Evolutionary conservation across 2,329 filamentous ascomycete genomes (phyloP), one percentile per base, ranked within the genome.

Genomic region (Alternaria brassicicola): DNA sequence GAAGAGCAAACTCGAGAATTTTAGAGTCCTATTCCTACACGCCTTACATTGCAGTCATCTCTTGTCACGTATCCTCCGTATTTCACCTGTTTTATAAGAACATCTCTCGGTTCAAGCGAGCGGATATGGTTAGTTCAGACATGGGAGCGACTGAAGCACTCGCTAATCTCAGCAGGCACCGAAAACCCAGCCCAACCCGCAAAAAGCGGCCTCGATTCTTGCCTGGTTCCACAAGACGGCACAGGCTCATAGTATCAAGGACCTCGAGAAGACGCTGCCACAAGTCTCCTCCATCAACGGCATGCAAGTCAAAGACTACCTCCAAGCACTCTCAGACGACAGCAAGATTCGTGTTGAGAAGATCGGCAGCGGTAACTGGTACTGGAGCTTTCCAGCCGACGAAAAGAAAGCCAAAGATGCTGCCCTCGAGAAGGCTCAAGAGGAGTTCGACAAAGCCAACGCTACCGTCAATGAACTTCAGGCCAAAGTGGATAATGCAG

Each of bases 351-450:
- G 83, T 17, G 84, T 88, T 26, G 88, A 90, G 78, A 90, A 89
- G 74, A 90, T 90, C 66, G 88, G 88, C 41, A 88, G 82, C 62
- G 87, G 86, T 26, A 90, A 90, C 72, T 90, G 88, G 88, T 90
- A 89, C 77, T 90, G 88, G 88, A 84, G 82, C 62, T 90, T 89
- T 71, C 80, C 77, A 17, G 85, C 82, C 26, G 86, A 89, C 52
- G 85, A 85, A 68, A 83, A 80, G 69, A 82, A 81, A 46, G 72
- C 76, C 17, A 79, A 77, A 55, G 77, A 84, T 56, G 63, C 59
- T 39, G 68, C 70, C 7, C 70, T 81, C 25, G 70, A 69, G 3
- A 75, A 76, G 25, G 77, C 77, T 0, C 73, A 73, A 33, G 69
- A 73, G 15, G 78, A 80, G 25, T 68, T 74, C 50, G 69, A 73